A percentile compares a stretch with the other conserved stretches of the same genome.
Evolutionary conservation across 2,329 filamentous ascomycete species (phyloP).

Genomic region (Arthroderma uncinatum): DNA sequence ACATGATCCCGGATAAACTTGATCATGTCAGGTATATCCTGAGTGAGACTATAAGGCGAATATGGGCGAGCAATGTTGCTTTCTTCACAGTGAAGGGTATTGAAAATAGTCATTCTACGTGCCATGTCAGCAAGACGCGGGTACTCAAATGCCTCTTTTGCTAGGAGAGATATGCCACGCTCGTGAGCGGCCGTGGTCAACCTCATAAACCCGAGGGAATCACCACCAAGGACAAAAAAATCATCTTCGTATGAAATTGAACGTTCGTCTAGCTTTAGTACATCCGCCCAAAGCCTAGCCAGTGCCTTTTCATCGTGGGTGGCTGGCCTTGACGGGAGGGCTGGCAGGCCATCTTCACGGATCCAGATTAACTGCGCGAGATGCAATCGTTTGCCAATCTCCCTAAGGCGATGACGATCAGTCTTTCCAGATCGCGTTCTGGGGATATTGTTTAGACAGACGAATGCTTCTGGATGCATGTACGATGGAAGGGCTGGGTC

Average conservation of each 20-base stretch:
- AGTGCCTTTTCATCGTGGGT: neutral
- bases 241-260: neutral
- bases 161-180: neutral
- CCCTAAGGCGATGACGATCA: neutral
- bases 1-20: too few species aligned
- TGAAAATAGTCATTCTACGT: too few species aligned
- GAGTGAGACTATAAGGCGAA: too few species aligned
- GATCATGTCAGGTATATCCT: too few species aligned
- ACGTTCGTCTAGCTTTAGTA: neutral
- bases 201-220: constrained; percentile 30
- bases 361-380: neutral
- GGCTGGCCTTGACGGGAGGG: too few species aligned
- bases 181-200: neutral
- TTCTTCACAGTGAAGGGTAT: too few species aligned
- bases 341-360: too few species aligned
- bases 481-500: too few species aligned
- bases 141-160: constrained; percentile 9
- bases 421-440: neutral
- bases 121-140: constrained; percentile 16
- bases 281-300: neutral
- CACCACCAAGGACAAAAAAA: constrained; percentile 21
- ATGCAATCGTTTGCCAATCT: neutral
- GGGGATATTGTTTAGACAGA: too few species aligned
- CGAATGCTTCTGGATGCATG: too few species aligned
- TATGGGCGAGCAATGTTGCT: too few species aligned